Evolutionary conservation across 352 stramenopile genomes (phyloP).

Genomic region (Globisporangium viniferum): DNA sequence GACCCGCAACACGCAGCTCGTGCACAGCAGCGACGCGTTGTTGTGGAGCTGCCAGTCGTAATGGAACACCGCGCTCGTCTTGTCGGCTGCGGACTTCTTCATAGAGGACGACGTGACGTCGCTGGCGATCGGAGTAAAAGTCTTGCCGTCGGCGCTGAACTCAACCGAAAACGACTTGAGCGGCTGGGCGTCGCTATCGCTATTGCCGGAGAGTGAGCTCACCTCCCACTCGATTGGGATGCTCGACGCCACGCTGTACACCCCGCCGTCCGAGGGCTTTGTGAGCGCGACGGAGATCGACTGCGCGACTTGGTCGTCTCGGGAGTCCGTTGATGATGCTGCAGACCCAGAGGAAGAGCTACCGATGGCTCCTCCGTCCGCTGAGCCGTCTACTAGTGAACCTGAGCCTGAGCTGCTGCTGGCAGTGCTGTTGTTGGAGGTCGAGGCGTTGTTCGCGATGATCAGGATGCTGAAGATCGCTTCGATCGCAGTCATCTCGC

Average conservation of each 20-base stretch:
- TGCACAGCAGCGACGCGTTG: slow-evolving; percentile 40
- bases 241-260: slow-evolving; percentile 41
- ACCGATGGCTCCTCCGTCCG: background rate
- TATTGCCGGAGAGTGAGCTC: slow-evolving; percentile 17
- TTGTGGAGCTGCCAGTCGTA: slow-evolving; percentile 44
- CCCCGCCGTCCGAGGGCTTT: slow-evolving; percentile 34
- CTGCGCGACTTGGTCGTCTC: background rate
- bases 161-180: slow-evolving; percentile 36
- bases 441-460: slow-evolving; percentile 19
- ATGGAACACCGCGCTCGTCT: slow-evolving; percentile 21
- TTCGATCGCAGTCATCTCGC: slow-evolving; percentile 24
- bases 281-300: slow-evolving; percentile 33
- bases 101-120: slow-evolving; percentile 12
- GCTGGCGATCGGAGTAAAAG: slow-evolving; percentile 31
- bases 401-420: background rate
- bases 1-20: slow-evolving; percentile 41
- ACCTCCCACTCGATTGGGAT: slow-evolving; percentile 48
- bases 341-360: background rate
- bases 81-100: slow-evolving; percentile 5
- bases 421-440: background rate
- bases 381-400: background rate
- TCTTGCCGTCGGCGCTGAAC: slow-evolving; percentile 36
- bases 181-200: slow-evolving; percentile 10
- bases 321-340: background rate
- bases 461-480: slow-evolving; percentile 38